A percentile compares a stretch with the other conserved stretches of the same genome.
Evolutionary conservation across 2,329 filamentous ascomycete species (phyloP).

Genomic region (Didymella exigua): DNA sequence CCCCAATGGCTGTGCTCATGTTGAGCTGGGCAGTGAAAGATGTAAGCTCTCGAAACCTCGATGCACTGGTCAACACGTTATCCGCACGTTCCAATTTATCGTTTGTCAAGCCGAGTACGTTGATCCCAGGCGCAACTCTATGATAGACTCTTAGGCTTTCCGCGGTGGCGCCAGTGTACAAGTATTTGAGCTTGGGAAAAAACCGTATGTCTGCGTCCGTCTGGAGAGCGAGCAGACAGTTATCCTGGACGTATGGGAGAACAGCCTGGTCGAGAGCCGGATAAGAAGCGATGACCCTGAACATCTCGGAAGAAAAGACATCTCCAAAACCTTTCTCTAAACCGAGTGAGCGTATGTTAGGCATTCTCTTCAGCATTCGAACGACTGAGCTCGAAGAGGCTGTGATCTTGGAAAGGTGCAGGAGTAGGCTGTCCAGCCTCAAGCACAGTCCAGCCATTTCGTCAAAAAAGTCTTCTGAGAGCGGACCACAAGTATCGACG

Average conservation of each 20-base stretch:
- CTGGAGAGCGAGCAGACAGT: neutral
- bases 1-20: neutral
- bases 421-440: neutral
- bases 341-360: neutral
- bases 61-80: neutral
- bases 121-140: neutral
- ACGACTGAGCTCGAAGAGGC: neutral
- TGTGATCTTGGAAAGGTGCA: neutral
- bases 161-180: neutral
- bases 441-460: neutral
- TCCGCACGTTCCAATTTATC: neutral
- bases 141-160: neutral
- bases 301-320: neutral
- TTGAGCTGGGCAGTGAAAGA: neutral
- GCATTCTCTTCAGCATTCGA: neutral
- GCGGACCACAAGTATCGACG: neutral
- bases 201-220: neutral
- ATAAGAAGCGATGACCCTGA: neutral
- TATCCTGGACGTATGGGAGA: neutral
- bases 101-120: neutral
- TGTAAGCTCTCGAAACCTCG: neutral
- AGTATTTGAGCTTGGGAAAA: neutral
- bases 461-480: neutral
- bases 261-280: neutral
- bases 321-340: neutral